Evolutionary conservation across 2,329 filamentous ascomycete species (phyloP), one percentile per base, ranked within the genome.

Genomic region (Alternaria sp.): DNA sequence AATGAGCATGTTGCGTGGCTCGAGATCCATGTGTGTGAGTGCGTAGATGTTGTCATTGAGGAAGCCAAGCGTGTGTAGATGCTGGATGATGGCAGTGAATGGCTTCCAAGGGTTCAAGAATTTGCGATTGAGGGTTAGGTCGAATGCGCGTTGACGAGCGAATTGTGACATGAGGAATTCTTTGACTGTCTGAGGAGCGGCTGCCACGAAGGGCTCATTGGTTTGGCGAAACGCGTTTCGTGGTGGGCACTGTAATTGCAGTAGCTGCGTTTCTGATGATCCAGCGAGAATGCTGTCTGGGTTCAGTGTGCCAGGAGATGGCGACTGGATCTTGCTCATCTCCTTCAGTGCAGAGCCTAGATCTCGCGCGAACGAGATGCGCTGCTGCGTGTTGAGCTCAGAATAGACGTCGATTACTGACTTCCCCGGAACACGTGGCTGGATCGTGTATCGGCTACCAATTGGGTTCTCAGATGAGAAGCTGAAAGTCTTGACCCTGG

Each of bases 391-490:
- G 19, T 46, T 46, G 0, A 46, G 0, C 21, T 46, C 21, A 9
- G 0, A 0, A 23, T 3, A 46, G 19, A 46, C 12, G 0, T 46
- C 44, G 6, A 1, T 8, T 9, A 23, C 44, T 5, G 44, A 0
- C 12, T 46, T 46, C 7, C 44, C 44, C 2, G 13, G 44, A n/a
- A 46, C 0, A 21, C 44, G 44, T 46, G 44, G 19, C 19, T 46
- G 44, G 8, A 46, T 46, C 21, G 2, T 46, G 4, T 46, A 46
- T 46, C 0, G 44, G 13, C 19, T 46, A 25, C 19, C 44, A 0
- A 46, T 0, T 23, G 44, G 44, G 44, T 46, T 46, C 44, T 46
- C 44, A 0, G 21, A 2, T 3, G 44, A 46, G 19, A 46, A 1
- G 12, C 12, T 15, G 4, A 46, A 46, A 0, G 0, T 46, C 0